Conservation (phyloP, 305 asterid species). For the Fraxinus ornus region DNA sequence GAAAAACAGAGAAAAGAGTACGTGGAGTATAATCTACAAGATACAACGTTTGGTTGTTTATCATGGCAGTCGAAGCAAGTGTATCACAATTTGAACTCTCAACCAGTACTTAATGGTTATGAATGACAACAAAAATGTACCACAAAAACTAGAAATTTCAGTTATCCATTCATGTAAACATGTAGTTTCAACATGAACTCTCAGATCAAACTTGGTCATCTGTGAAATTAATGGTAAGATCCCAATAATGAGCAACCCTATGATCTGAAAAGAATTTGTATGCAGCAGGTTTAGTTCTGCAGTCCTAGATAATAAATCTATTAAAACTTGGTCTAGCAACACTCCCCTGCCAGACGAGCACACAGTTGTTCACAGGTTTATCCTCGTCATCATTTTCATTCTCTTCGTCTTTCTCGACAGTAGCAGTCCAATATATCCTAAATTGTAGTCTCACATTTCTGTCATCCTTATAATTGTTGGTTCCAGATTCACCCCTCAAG, state of each 20-base stretch:
- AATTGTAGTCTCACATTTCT: too few species aligned
- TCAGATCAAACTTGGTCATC: too few species aligned
- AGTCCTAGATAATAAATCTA: too few species aligned
- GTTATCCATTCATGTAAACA: not conserved
- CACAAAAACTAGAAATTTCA: not conserved
- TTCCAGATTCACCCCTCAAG: too few species aligned
- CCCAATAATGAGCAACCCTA: too few species aligned
- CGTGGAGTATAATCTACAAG: not conserved
- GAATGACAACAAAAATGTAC: not conserved
- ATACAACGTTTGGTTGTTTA: not conserved
- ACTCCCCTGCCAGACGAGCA: too few species aligned
- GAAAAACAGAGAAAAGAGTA: not conserved
- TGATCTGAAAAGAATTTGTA: too few species aligned
- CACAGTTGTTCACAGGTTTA: conserved; percentile 61
- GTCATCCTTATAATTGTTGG: too few species aligned
- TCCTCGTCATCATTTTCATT: conserved; percentile 15
- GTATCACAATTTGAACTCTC: not conserved
- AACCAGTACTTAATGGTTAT: not conserved
- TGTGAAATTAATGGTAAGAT: too few species aligned
- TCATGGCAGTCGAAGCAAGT: not conserved
- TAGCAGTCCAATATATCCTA: conserved; percentile 80
- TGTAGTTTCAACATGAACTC: not conserved
- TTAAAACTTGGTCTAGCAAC: too few species aligned
- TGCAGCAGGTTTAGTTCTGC: too few species aligned
- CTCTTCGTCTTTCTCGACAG: conserved; percentile 44